phyloP scores from a whole-genome alignment of 441 rosid genomes.

The Dalechampia spathulata region DNA sequence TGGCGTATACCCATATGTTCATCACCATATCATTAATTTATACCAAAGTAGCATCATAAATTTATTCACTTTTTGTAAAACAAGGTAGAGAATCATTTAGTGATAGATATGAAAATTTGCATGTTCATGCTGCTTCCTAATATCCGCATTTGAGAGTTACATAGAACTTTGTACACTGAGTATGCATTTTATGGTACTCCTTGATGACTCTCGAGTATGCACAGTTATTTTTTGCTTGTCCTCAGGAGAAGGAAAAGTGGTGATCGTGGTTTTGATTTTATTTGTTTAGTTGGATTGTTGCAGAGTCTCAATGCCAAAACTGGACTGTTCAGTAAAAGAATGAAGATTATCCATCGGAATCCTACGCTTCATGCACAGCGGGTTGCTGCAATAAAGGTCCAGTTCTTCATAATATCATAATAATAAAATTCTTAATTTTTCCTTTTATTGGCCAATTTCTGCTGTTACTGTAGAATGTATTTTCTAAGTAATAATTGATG shows the following conservation, averaged over 20 bases:
- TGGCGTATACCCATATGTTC: background rate
- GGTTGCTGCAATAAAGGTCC: slow-evolving; percentile 91
- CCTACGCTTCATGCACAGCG: slow-evolving; percentile 82
- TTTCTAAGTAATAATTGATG: background rate
- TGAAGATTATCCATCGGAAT: slow-evolving; percentile 85
- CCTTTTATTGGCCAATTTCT: slow-evolving; percentile 7
- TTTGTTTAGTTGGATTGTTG: slow-evolving; percentile 47
- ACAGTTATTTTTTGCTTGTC: background rate
- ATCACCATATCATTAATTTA: background rate
- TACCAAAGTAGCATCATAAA: background rate
- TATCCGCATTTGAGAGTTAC: background rate
- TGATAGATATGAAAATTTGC: background rate
- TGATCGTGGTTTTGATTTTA: slow-evolving; percentile 28
- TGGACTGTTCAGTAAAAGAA: slow-evolving; percentile 81
- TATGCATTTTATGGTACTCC: background rate
- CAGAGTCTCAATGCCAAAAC: slow-evolving; percentile 97
- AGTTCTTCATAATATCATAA: no score
- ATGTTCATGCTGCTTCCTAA: background rate
- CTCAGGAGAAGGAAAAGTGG: background rate
- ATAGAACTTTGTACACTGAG: background rate
- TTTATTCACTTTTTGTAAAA: no score
- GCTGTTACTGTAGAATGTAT: background rate
- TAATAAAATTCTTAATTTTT: background rate
- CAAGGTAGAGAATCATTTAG: no score
- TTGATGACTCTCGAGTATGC: slow-evolving; percentile 1